Percentiles rank a stretch among this genome's conserved stretches.
These are phyloP conservation scores for Boletus subparvulus DNA, from an alignment of 768 basidiomycete genomes.

Conservation along the genomic window DNA sequence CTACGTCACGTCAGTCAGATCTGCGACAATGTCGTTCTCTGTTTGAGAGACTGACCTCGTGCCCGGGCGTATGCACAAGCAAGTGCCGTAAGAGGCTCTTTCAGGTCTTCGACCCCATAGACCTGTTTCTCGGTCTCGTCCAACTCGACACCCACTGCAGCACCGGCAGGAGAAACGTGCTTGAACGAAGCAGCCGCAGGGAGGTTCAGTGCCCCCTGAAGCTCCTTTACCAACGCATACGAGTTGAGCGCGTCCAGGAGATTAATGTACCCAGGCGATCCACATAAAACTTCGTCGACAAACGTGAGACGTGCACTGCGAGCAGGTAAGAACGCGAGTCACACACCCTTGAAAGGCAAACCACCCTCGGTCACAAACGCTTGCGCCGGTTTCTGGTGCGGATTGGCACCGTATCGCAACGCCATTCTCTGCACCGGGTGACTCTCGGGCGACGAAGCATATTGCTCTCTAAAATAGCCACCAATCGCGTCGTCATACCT, in stretches of 20 bases:
- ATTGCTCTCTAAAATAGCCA: slow-evolving; percentile 94
- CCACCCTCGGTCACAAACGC: slow-evolving; percentile 87
- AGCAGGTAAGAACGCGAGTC: background rate
- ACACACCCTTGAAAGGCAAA: slow-evolving; percentile 88
- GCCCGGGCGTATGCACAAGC: slow-evolving; percentile 95
- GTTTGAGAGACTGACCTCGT: slow-evolving; percentile 55
- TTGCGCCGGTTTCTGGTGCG: slow-evolving; percentile 98
- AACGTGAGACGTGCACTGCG: slow-evolving; percentile 4
- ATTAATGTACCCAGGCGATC: slow-evolving; percentile 98
- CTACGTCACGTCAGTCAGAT: slow-evolving; percentile 37
- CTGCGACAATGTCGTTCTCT: background rate
- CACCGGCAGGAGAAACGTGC: slow-evolving; percentile 98
- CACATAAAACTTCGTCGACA: slow-evolving; percentile 65
- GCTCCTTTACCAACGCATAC: slow-evolving; percentile 92
- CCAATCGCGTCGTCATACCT: slow-evolving; percentile 94
- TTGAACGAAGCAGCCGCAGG: slow-evolving; percentile 99
- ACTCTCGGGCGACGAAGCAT: slow-evolving; percentile 82
- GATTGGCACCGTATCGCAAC: slow-evolving; percentile 94
- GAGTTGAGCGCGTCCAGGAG: slow-evolving; percentile 96
- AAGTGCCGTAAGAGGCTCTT: slow-evolving; percentile 83
- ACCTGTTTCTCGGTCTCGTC: slow-evolving; percentile 86
- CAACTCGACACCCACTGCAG: slow-evolving; percentile 85
- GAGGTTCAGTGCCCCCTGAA: slow-evolving; percentile 80
- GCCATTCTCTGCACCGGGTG: slow-evolving; percentile 79
- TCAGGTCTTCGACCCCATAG: slow-evolving; percentile 94